Conservation (phyloP, 208 protist species). For the Angomonas deanei region DNA sequence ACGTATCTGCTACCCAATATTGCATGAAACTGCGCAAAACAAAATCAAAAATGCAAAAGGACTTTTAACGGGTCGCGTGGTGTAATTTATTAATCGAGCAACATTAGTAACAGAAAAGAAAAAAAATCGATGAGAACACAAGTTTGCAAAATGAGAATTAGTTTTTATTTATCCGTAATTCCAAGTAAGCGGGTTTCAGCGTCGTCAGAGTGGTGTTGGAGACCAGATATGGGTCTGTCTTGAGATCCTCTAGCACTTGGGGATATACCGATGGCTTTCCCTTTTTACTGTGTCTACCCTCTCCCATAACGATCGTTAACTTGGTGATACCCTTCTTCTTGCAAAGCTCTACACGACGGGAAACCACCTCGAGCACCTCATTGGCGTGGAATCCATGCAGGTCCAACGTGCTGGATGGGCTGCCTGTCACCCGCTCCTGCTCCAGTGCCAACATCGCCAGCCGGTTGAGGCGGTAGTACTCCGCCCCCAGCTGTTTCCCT, state of each 20-base stretch:
- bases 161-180: not conserved
- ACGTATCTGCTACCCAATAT: too few species aligned
- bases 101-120: too few species aligned
- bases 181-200: conserved; percentile 10
- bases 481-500: conserved; percentile 40
- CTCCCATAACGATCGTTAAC: conserved; percentile 54
- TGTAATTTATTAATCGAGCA: too few species aligned
- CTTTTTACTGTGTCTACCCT: conserved; percentile 58
- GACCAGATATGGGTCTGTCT: conserved; percentile 29
- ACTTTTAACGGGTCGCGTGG: too few species aligned
- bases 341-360: conserved; percentile 61
- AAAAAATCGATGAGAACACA: too few species aligned
- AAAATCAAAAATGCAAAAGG: too few species aligned
- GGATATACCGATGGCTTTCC: conserved; percentile 34
- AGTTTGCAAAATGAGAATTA: too few species aligned
- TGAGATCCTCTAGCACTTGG: conserved; percentile 26
- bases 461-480: conserved; percentile 76
- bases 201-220: conserved; percentile 21
- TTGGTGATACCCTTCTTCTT: conserved; percentile 24
- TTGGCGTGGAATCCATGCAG: conserved; percentile 76
- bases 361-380: conserved; percentile 65
- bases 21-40: too few species aligned
- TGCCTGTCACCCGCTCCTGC: conserved; percentile 35
- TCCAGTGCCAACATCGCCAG: conserved; percentile 80
- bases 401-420: conserved; percentile 49